A percentile compares a stretch with the other conserved stretches of the same genome.
Evolutionary conservation across 768 basidiomycete genomes (phyloP).

Genomic region (Scleroderma bovista): DNA sequence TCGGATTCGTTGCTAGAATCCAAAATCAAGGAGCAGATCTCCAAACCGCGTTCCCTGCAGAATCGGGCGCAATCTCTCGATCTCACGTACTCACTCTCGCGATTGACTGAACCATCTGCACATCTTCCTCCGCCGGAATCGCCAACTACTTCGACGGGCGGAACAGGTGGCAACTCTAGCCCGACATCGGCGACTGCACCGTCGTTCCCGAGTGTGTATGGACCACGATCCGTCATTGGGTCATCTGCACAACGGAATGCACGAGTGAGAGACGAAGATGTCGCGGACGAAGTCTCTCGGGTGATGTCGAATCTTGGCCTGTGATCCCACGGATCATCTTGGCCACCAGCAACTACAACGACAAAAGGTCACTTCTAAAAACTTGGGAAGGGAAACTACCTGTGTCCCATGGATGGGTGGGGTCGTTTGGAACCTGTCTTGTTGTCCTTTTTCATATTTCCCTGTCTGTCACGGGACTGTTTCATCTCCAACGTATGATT

Average conservation of each 20-base stretch:
- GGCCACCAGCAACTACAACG: not conserved
- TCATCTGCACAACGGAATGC: slow-evolving; percentile 38
- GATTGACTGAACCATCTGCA: slow-evolving; percentile 65
- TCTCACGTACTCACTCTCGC: slow-evolving; percentile 77
- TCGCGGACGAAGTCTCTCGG: slow-evolving; percentile 65
- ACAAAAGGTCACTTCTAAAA: not conserved
- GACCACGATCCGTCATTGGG: slow-evolving; percentile 49
- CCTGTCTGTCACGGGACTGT: slow-evolving; percentile 16
- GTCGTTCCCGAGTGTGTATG: slow-evolving; percentile 83
- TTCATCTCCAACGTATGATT: slow-evolving; percentile 22
- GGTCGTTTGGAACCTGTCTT: not conserved
- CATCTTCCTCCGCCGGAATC: slow-evolving; percentile 69
- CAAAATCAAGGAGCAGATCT: slow-evolving; percentile 70
- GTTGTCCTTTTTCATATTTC: not conserved
- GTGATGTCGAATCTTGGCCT: slow-evolving; percentile 74
- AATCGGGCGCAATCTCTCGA: slow-evolving; percentile 90
- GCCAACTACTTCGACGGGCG: slow-evolving; percentile 68
- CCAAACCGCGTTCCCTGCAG: slow-evolving; percentile 75
- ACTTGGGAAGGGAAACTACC: slow-evolving; percentile 2
- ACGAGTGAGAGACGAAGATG: slow-evolving; percentile 46
- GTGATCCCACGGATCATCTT: slow-evolving; percentile 27
- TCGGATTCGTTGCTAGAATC: slow-evolving; percentile 81
- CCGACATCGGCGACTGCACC: slow-evolving; percentile 76
- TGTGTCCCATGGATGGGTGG: not conserved
- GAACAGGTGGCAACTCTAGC: slow-evolving; percentile 71